Conservation (phyloP, 2,329 filamentous ascomycete species). For the Colletotrichum lini region DNA sequence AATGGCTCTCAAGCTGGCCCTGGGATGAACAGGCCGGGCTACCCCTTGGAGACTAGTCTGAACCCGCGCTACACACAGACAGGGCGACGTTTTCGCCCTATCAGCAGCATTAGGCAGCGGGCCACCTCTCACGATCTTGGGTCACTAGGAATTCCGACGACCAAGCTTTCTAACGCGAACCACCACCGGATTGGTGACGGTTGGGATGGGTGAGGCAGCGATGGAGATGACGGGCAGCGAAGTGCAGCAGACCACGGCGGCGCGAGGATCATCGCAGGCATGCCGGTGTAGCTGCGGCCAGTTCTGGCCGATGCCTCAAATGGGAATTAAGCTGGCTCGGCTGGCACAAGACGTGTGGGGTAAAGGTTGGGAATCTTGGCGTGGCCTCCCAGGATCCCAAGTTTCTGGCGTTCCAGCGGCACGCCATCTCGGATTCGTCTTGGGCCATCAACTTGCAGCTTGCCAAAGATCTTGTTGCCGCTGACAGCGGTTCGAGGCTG, state of each 20-base stretch:
- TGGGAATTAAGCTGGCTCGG: slow-evolving; percentile 40
- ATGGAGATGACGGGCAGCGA: slow-evolving; percentile 7
- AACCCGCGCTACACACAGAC: slow-evolving; percentile 36
- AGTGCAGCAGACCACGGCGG: slow-evolving; percentile 32
- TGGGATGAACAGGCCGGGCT: slow-evolving; percentile 33
- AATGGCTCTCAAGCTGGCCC: slow-evolving; percentile 14
- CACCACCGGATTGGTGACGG: slow-evolving; percentile 12
- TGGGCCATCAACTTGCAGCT: slow-evolving; percentile 32
- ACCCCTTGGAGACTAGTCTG: slow-evolving; percentile 35
- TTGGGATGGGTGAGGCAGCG: slow-evolving; percentile 2
- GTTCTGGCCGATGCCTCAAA: slow-evolving; percentile 38
- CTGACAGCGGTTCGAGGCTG: neutral
- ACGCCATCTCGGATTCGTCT: slow-evolving; percentile 41
- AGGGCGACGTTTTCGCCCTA: slow-evolving; percentile 24
- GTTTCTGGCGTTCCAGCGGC: slow-evolving; percentile 36
- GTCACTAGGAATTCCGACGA: slow-evolving; percentile 27
- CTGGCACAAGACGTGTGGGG: slow-evolving; percentile 41
- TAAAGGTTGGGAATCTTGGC: slow-evolving; percentile 42
- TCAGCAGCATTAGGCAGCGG: slow-evolving; percentile 29
- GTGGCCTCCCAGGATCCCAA: slow-evolving; percentile 30
- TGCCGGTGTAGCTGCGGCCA: slow-evolving; percentile 34
- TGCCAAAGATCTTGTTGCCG: neutral
- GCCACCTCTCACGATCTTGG: slow-evolving; percentile 27
- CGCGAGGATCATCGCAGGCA: slow-evolving; percentile 41
- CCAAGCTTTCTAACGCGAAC: neutral